Base-by-base conservation (phyloP, 2,329 filamentous ascomycete genomes). In the Acephala macrosclerotiorum region DNA sequence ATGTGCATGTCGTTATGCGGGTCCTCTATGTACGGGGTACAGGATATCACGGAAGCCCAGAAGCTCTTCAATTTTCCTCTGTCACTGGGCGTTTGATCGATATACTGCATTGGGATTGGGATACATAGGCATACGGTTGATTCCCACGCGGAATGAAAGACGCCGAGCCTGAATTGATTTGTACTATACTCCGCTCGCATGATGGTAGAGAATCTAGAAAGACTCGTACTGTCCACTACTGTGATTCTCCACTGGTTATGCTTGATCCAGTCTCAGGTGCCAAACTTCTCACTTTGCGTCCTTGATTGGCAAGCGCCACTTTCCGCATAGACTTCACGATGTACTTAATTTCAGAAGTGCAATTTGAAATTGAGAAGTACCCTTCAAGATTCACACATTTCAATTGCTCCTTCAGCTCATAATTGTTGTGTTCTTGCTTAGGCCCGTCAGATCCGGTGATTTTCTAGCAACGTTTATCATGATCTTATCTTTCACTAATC, bases 161-260 rank as follows among this genome's bases (percentile, higher is more conserved):
- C 35, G 36, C 53, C 56, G 26, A 51, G 26, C 33, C 9, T 29
- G 16, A 33, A 60, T 60, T n/a, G n/a, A 62, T 51, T 42, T 69
- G 55, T 68, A 67, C 58, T 64, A 66, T 68, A 70, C 68, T 71
- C 69, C 67, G 61, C 69, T 71, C 69, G 69, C 58, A 51, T 42
- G 20, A n/a, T 47, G 57, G 38, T 59, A 59, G 38, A 53, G 49
- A 53, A 53, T 53, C 25, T 53, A 16, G 18, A 18, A 6, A 29
- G 25, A 18, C 8, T 14, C 22, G 25, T 53, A 53, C n/a, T 49
- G 20, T 49, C 45, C 45, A 22, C 45, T 49, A 11, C 3, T 49
- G 11, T 49, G 40, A 42, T 42, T 18, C 18, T 42, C 12, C 40
- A 42, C 40, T 2, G n/a, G n/a, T n/a, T n/a, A n/a, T n/a, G n/a